Base-by-base conservation (phyloP, 2,329 filamentous ascomycete genomes). In the Nothomitra cinnamomea region DNA sequence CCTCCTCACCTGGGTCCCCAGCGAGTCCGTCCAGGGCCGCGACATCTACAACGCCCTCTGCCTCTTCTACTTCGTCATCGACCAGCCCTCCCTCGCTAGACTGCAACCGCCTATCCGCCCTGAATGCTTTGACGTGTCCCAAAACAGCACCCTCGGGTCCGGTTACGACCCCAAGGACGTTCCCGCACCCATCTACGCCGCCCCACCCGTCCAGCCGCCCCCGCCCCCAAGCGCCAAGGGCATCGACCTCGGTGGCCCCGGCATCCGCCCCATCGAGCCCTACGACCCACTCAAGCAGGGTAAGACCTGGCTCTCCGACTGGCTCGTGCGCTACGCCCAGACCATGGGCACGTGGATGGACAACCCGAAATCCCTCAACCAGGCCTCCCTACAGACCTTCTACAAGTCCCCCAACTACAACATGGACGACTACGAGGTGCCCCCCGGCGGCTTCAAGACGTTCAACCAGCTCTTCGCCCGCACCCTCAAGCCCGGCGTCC, bases 381-480 rank as follows among this genome's bases (percentile, higher is more conserved):
- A 57, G 1, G 55, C 61, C 13, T 63, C 61, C 0, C 55, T 68
- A 4, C 25, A 64, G 19, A 63, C 62, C 0, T 70, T 69, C 57
- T 55, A 60, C 22, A 56, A 63, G 0, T 64, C 63, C 0, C 62
- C 62, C 1, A 49, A 53, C 2, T 69, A 66, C 57, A 60, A 62
- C 35, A 60, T 63, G 21, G 49, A 65, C 1, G 62, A 68, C 42
- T 65, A 63, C 21, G 42, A 62, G 2, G 58, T 60, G 19, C 69
- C 68, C 7, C 43, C 47, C 10, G 62, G 60, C 3, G 66, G 64
- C 2, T 67, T 61, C 54, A 57, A 57, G 8, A 64, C 65, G 19
- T 72, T 71, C 62, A 71, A 71, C 54, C 59, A 70, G 12, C 67
- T 69, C 57, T 71, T 70, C 56, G 58, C 64, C 21, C 66, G 69